Conservation (phyloP, 306 rosid genomes). For the Macrotyloma uniflorum region DNA sequence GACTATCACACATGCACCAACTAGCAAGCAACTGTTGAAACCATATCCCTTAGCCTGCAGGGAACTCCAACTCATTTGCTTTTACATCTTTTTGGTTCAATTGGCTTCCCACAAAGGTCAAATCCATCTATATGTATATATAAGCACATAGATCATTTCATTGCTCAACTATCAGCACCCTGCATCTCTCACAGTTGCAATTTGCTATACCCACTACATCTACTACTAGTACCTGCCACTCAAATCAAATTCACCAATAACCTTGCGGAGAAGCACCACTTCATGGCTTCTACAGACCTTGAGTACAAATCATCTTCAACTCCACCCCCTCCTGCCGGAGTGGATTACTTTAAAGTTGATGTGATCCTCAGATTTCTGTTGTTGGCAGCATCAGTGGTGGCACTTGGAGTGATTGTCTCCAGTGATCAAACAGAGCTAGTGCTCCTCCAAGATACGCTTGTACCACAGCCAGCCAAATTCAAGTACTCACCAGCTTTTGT, state of each 20-base stretch:
- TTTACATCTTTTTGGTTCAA: constrained; percentile 11
- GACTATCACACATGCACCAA: constrained; percentile 7
- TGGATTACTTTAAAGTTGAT: constrained; percentile 41
- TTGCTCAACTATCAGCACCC: not conserved
- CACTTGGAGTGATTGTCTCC: constrained; percentile 56
- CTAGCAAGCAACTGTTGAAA: constrained; percentile 2
- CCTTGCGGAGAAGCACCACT: constrained; percentile 17
- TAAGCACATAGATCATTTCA: constrained; percentile 12
- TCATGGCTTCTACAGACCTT: constrained; percentile 58
- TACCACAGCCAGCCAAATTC: constrained; percentile 51
- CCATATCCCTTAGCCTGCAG: constrained; percentile 44
- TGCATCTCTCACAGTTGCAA: not conserved
- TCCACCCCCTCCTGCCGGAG: not conserved
- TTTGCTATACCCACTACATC: constrained; percentile 13
- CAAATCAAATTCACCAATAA: constrained; percentile 21
- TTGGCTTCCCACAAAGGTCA: not conserved
- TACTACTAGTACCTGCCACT: constrained; percentile 4
- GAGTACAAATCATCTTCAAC: constrained; percentile 39
- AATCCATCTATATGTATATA: constrained; percentile 13
- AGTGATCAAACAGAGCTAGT: constrained; percentile 53
- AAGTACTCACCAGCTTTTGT: constrained; percentile 67
- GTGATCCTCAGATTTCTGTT: constrained; percentile 57
- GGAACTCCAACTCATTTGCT: constrained; percentile 48
- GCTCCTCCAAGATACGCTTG: not conserved
- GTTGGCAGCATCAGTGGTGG: constrained; percentile 58